Conservation (phyloP, 208 protist species). For the Naegleria fowleri region DNA sequence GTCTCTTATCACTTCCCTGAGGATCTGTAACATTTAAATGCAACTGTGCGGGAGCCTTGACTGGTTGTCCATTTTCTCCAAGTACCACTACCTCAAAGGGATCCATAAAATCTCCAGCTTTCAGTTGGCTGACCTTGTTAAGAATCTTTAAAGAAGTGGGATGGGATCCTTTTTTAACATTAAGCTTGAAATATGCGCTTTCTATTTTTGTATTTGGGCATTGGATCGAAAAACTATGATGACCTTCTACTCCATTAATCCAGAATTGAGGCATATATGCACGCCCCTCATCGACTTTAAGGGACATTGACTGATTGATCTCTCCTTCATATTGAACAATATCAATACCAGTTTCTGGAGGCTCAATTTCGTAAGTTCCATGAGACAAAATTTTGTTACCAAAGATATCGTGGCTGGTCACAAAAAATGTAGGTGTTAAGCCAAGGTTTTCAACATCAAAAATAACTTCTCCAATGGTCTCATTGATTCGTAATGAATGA, state of each 20-base stretch:
- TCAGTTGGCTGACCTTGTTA: background rate
- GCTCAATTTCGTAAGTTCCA: background rate
- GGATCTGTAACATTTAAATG: background rate
- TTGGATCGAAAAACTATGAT: background rate
- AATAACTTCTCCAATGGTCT: background rate
- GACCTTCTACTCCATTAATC: background rate
- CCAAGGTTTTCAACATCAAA: background rate
- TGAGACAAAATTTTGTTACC: background rate
- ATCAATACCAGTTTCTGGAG: background rate
- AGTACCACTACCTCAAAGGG: background rate
- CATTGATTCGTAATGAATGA: background rate
- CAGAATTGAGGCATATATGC: background rate
- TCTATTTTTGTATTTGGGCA: background rate
- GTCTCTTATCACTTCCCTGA: background rate
- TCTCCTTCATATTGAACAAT: background rate
- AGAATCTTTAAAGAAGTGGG: background rate
- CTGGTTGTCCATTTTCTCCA: background rate
- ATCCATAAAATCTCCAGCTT: background rate
- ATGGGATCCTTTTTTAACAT: background rate
- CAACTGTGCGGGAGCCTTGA: background rate
- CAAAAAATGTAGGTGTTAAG: background rate
- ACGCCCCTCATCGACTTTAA: background rate
- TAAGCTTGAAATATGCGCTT: background rate
- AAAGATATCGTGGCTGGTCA: background rate
- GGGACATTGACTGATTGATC: background rate